These are phyloP conservation scores for Pythium aphanidermatum DNA, from an alignment of 352 stramenopile genomes.

Conservation along the genomic window DNA sequence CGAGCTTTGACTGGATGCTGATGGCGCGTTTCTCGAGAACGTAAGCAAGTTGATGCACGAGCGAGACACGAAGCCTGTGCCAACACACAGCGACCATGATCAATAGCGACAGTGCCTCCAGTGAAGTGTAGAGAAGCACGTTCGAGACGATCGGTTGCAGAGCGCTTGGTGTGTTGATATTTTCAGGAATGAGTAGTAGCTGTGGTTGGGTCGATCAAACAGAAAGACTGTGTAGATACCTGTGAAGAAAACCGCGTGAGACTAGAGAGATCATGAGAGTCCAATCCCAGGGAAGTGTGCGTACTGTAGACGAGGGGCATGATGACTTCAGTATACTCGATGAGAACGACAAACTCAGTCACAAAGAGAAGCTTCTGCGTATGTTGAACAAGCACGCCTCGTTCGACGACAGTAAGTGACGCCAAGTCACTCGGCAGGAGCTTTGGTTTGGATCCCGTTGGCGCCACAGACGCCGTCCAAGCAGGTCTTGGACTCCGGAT, in stretches of 20 bases:
- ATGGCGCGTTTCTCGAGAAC: conserved; percentile 5
- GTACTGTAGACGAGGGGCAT: conserved; percentile 25
- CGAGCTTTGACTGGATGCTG: conserved; percentile 12
- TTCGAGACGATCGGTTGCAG: neutral
- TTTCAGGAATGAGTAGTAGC: conserved; percentile 19
- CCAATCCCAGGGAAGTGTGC: neutral
- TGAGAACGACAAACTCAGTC: conserved; percentile 27
- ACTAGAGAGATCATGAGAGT: neutral
- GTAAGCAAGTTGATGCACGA: conserved; percentile 9
- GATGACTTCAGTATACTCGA: conserved; percentile 35
- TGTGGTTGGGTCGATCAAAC: conserved; percentile 12
- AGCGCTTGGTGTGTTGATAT: neutral
- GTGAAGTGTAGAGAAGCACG: conserved; percentile 2
- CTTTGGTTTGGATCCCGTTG: neutral
- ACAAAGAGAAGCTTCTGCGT: conserved; percentile 23
- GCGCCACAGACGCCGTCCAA: no score
- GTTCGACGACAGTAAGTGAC: conserved; percentile 7
- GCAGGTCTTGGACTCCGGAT: no score
- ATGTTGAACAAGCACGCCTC: conserved; percentile 7
- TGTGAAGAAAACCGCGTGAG: neutral
- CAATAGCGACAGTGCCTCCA: conserved; percentile 5
- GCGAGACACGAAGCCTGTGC: neutral
- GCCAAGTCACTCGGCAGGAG: neutral
- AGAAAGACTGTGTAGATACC: conserved; percentile 15
- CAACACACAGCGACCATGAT: neutral